Evolutionary conservation across 768 basidiomycete species (phyloP), one percentile per base, ranked within the genome.

Genomic region (Artomyces pyxidatus): DNA sequence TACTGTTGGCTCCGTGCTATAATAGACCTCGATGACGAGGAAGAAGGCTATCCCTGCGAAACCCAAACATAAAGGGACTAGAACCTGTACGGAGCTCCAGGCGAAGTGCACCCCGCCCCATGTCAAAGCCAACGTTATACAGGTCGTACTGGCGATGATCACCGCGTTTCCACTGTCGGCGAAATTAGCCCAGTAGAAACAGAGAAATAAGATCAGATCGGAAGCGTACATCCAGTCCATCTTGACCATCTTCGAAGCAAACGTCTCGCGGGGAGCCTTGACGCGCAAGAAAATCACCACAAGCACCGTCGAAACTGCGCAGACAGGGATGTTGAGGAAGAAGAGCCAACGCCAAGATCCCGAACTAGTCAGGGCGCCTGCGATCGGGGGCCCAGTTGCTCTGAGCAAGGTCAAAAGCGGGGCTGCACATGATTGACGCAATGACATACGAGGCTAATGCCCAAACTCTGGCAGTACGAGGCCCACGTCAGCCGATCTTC

Each of bases 31-130:
- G 48, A 70, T 66, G 16, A 53, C 44, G 21, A 72, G 28, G 50
- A 71, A 74, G 11, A 47, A 49, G 3, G 54, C 55, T 28, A 75
- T 48, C 5, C 70, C 68, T 10, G 63, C 14, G 6, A 69, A 32
- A 0, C 75, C 75, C 19, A 69, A 40, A 28, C 68, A 51, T 3
- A 76, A 61, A 0, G 75, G 73, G 0, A 63, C 65, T 14, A 77
- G 58, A 6, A 74, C 67, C 3, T 56, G 60, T 7, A 51, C 53
- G 0, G 69, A 71, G 10, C 53, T 40, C 75, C 75, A 77, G 0
- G 68, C 51, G 44, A 64, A 69, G 3, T 59, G 52, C 12, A 64
- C 59, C 9, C 76, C 75, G 1, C 67, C 75, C 71, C 66, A 68
- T 17, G 71, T 66, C 43, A 70, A 47, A 11, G 59, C 66, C 38